Evolutionary conservation across 306 rosid species (phyloP), one percentile per base, ranked within the genome.

Genomic region (Prunus dulcis): DNA sequence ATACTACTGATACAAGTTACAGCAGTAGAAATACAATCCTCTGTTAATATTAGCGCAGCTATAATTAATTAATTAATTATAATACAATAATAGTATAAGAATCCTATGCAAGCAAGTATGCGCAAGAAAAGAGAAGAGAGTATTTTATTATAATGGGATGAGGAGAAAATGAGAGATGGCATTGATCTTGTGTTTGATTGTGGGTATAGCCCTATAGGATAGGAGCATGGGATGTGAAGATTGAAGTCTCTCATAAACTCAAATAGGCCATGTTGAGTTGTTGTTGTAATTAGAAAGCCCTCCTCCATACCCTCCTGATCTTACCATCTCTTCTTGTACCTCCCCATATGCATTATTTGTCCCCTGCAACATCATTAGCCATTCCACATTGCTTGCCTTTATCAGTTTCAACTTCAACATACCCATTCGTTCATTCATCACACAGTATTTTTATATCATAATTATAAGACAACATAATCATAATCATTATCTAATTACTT

Each of bases 231-330:
- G 46, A 45, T 41, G 57, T 60, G 67, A 60, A 73, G 15, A 14
- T 58, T 60, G 77, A 60, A 41, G 25, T 32, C 38, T 20, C 30
- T 60, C 13, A 32, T 25, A 9, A 23, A 23, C 19, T 73, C 69
- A 73, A 73, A 38, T 47, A 63, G 72, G 65, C 65, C 69, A 61
- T 63, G 66, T 30, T 71, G 64, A 19, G 28, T 63, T 63, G 66
- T 52, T 50, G 49, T 23, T 14, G 49, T 38, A 22, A 53, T 9
- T 56, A 56, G 69, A 14, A 56, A 64, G 53, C 12, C 76, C 75
- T 34, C 89, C 84, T 69, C 79, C 87, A 82, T 58, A 71, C 63
- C 81, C 90, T 81, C 76, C 87, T 74, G 75, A 78, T 72, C 83
- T 69, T 34, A 51, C 78, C 46, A 80, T 51, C 49, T 58, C 83